phyloP scores from a whole-genome alignment of 116 monocot species.

The Iris pallida region DNA sequence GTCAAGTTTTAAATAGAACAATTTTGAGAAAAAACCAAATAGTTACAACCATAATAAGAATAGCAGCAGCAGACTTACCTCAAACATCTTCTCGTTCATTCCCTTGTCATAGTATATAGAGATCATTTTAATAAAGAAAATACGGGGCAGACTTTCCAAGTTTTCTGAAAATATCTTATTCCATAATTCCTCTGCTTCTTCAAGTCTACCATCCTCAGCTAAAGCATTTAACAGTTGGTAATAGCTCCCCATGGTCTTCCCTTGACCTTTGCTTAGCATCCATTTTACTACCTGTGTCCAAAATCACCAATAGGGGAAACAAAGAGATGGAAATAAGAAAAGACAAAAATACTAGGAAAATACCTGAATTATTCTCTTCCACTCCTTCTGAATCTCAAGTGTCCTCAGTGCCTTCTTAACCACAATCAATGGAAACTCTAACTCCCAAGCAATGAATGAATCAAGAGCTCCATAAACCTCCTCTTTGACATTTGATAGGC shows the following conservation, averaged over 20 bases:
- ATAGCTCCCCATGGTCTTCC: constrained; percentile 93
- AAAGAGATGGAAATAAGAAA: background rate
- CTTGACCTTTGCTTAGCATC: constrained; percentile 99
- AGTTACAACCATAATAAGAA: background rate
- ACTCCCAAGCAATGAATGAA: constrained; percentile 95
- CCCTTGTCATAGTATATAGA: constrained; percentile 52
- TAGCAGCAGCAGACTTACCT: constrained; percentile 38
- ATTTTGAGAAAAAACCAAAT: background rate
- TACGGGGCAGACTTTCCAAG: constrained; percentile 75
- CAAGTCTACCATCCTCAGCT: constrained; percentile 82
- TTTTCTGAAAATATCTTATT: constrained; percentile 67
- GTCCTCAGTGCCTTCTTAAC: constrained; percentile 93
- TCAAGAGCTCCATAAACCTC: constrained; percentile 97
- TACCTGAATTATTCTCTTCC: constrained; percentile 98
- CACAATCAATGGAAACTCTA: constrained; percentile 91
- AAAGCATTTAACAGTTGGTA: constrained; percentile 82
- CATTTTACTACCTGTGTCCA: constrained; percentile 72
- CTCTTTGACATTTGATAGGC: constrained; percentile 90
- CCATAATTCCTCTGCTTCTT: constrained; percentile 88
- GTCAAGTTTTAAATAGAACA: background rate
- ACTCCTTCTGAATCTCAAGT: constrained; percentile 77
- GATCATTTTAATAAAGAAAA: constrained; percentile 85
- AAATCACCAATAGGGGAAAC: background rate
- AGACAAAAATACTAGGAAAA: background rate
- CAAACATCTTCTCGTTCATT: constrained; percentile 88